These are phyloP conservation scores for Benincasa hispida DNA, from an alignment of 306 rosid genomes.

Conservation along the genomic window DNA sequence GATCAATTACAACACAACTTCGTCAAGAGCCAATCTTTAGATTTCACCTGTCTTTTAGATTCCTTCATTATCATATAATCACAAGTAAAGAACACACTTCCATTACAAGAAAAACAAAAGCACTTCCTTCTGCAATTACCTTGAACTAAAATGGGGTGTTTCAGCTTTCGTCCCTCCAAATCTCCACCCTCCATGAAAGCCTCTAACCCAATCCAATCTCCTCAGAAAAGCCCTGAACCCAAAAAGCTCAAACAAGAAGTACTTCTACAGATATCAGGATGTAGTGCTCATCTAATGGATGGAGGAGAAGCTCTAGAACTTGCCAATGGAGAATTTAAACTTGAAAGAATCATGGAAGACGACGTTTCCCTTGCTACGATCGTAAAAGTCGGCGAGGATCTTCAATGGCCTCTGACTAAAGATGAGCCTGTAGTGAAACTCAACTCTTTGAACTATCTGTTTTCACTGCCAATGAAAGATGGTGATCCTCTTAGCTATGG, in stretches of 20 bases:
- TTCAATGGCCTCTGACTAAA: slow-evolving; percentile 93
- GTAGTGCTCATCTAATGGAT: slow-evolving; percentile 70
- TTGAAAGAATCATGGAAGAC: slow-evolving; percentile 43
- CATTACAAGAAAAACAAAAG: slow-evolving; percentile 2
- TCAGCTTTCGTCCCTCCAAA: slow-evolving; percentile 34
- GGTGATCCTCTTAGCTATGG: slow-evolving; percentile 95
- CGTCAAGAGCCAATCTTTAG: not conserved
- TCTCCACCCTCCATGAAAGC: slow-evolving; percentile 17
- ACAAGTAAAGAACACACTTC: not conserved
- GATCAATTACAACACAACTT: slow-evolving; percentile 16
- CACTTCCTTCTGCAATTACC: not conserved
- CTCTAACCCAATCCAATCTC: not conserved
- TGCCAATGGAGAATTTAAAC: slow-evolving; percentile 50
- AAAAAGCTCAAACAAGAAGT: slow-evolving; percentile 35
- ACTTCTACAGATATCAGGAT: slow-evolving; percentile 42
- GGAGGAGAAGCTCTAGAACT: slow-evolving; percentile 68
- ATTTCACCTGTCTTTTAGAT: not conserved
- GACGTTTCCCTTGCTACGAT: slow-evolving; percentile 60
- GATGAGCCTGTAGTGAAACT: slow-evolving; percentile 94
- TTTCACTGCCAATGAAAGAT: slow-evolving; percentile 58
- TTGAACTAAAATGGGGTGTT: slow-evolving; percentile 40
- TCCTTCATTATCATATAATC: slow-evolving; percentile 5
- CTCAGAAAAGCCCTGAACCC: slow-evolving; percentile 12
- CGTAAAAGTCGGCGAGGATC: slow-evolving; percentile 50
- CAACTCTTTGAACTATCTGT: slow-evolving; percentile 50